Evolutionary conservation across 768 basidiomycete species (phyloP), one percentile per base, ranked within the genome.

Genomic region (Hericium coralloides): DNA sequence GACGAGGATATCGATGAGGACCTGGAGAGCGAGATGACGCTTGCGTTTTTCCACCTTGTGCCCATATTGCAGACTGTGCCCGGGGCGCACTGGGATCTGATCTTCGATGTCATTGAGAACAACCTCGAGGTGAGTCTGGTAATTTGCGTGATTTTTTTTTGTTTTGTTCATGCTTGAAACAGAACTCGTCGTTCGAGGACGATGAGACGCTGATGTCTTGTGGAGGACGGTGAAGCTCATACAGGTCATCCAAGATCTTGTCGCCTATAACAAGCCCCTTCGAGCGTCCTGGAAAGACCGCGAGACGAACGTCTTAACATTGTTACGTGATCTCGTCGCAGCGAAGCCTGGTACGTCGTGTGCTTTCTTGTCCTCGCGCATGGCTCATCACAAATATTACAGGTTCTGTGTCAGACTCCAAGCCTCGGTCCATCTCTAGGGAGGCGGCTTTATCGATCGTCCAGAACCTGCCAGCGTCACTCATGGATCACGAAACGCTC

Each of bases 1-100:
- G 77, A 77, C 45, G 82, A 79, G 12, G 84, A 85, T 23, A 70
- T 92, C 2, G 79, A 83, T 25, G 90, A 92, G 61, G 85, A 87
- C 49, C 77, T 94, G 3, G 89, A 97, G 67, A 83, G 81, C 57
- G 80, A 78, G 54, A 83, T 95, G 74, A 83, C 88, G 7, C 68
- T 83, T 59, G 67, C 97, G 3, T 90, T 92, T 66, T 70, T 77
- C 47, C 77, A 87, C 56, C 74, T 98, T 2, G 90, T 84, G 1
- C 94, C 95, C 2, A 87, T 98, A 55, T 70, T 98, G 58, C 93
- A 98, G 70, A 89, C 83, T 65, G 77, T 95, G 2, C 75, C 83
- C 14, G 97, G 95, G 0, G 74, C 79, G 0, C 97, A 98, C 69
- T 99, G 97, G 97, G 89, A 92, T 51, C 80, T 94, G 37, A 82